Evolutionary conservation across 306 rosid genomes (phyloP).

Genomic region (Corylus heterophylla): DNA sequence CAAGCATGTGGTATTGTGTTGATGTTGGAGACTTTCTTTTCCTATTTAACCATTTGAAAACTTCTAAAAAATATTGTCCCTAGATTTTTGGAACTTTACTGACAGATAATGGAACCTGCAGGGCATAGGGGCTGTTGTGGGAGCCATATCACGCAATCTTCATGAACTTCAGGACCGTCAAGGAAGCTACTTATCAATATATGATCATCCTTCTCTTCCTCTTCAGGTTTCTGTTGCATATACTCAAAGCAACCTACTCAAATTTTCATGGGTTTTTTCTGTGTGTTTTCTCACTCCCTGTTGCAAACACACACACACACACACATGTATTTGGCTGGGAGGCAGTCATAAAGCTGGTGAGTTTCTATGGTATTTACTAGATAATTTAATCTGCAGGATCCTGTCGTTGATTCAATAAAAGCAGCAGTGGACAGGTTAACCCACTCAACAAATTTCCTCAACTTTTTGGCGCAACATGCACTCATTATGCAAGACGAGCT

Average conservation of each 20-base stretch:
- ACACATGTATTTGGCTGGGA: slow-evolving; percentile 19
- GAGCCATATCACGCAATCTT: slow-evolving; percentile 97
- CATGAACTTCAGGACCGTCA: slow-evolving; percentile 97
- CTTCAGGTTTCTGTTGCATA: slow-evolving; percentile 66
- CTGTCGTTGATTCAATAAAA: slow-evolving; percentile 71
- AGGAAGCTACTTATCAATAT: slow-evolving; percentile 94
- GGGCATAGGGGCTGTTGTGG: slow-evolving; percentile 99
- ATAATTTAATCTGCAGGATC: slow-evolving; percentile 68
- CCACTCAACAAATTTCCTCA: slow-evolving; percentile 91
- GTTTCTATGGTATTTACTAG: slow-evolving; percentile 24
- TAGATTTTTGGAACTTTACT: slow-evolving; percentile 29
- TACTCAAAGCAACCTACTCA: slow-evolving; percentile 13
- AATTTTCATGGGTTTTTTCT: slow-evolving; percentile 6
- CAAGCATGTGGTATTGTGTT: slow-evolving; percentile 93
- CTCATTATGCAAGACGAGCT: slow-evolving; percentile 94
- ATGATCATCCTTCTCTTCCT: slow-evolving; percentile 81
- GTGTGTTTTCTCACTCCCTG: slow-evolving; percentile 9
- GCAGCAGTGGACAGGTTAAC: slow-evolving; percentile 91
- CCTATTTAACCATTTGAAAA: slow-evolving; percentile 6
- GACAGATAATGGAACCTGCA: slow-evolving; percentile 36
- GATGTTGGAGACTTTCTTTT: slow-evolving; percentile 24
- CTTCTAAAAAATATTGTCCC: slow-evolving; percentile 1
- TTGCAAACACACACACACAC: neutral
- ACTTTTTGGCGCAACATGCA: slow-evolving; percentile 94
- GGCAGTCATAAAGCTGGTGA: slow-evolving; percentile 12